Evolutionary conservation across 2,329 filamentous ascomycete genomes (phyloP).

Genomic region (Albophoma yamanashiensis): DNA sequence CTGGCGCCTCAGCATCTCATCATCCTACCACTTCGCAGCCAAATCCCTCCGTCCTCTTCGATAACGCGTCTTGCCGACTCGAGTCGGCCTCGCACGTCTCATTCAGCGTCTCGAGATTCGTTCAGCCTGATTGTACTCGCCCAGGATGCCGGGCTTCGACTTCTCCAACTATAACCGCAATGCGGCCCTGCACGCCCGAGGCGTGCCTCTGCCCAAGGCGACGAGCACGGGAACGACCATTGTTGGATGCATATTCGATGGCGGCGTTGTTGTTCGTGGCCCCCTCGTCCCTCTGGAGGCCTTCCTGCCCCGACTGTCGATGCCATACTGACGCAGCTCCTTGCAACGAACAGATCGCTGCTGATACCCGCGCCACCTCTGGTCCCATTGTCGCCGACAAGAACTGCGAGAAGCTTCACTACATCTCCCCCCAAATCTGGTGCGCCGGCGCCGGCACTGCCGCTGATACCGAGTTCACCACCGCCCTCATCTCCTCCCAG

Average conservation of each 20-base stretch:
- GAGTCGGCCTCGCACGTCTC: constrained; percentile 1
- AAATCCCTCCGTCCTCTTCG: neutral
- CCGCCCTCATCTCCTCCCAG: constrained; percentile 95
- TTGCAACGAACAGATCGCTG: constrained; percentile 59
- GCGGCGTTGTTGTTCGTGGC: constrained; percentile 75
- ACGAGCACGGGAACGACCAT: constrained; percentile 99
- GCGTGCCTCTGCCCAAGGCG: constrained; percentile 90
- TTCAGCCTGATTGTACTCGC: neutral
- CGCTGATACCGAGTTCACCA: constrained; percentile 98
- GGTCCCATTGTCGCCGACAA: constrained; percentile 99
- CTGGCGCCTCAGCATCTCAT: constrained; percentile 8
- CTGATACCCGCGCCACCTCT: constrained; percentile 93
- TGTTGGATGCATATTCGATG: constrained; percentile 92
- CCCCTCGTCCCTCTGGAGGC: neutral
- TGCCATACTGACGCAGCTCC: neutral
- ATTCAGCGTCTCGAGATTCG: neutral
- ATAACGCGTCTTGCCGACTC: neutral
- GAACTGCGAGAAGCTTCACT: constrained; percentile 99
- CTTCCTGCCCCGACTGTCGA: neutral
- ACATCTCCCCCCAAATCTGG: constrained; percentile 98
- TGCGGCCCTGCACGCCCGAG: constrained; percentile 85
- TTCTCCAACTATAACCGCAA: constrained; percentile 99
- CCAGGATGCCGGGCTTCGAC: constrained; percentile 89
- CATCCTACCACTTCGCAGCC: neutral
- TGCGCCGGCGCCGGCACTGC: constrained; percentile 96